A percentile compares a stretch with the other conserved stretches of the same genome.
Conservation (phyloP, 306 rosid species). For the Dryas drummondii region DNA sequence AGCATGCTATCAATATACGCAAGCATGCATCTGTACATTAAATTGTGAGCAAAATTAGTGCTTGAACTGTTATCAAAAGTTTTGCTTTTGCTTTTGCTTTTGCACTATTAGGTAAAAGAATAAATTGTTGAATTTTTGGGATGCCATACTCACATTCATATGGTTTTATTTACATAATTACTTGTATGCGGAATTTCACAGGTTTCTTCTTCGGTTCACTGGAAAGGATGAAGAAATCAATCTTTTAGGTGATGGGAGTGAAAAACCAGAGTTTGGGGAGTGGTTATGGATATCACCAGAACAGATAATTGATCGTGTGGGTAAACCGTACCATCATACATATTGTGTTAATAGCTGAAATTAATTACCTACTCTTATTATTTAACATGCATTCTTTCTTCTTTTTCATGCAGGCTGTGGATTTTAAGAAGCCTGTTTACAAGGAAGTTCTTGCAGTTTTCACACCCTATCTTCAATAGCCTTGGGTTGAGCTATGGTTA, state of each 20-base stretch:
- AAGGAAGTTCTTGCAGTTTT: conserved; percentile 64
- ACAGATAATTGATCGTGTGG: conserved; percentile 56
- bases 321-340: conserved; percentile 30
- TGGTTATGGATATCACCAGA: conserved; percentile 87
- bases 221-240: conserved; percentile 83
- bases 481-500: not conserved
- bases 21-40: not conserved
- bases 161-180: too few species aligned
- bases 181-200: conserved; percentile 12
- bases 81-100: not conserved
- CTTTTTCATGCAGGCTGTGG: conserved; percentile 61
- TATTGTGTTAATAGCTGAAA: not conserved
- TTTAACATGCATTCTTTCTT: not conserved
- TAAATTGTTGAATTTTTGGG: not conserved
- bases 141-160: not conserved
- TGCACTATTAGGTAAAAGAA: not conserved
- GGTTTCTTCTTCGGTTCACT: conserved; percentile 78
- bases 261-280: conserved; percentile 88
- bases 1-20: not conserved
- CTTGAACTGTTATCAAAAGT: not conserved
- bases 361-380: not conserved
- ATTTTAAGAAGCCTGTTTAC: conserved; percentile 92
- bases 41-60: not conserved
- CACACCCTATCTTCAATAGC: conserved; percentile 55
- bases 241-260: conserved; percentile 93